These are phyloP conservation scores for Neurospora sp. DNA, from an alignment of 495 filamentous ascomycete species.

Conservation along the genomic window DNA sequence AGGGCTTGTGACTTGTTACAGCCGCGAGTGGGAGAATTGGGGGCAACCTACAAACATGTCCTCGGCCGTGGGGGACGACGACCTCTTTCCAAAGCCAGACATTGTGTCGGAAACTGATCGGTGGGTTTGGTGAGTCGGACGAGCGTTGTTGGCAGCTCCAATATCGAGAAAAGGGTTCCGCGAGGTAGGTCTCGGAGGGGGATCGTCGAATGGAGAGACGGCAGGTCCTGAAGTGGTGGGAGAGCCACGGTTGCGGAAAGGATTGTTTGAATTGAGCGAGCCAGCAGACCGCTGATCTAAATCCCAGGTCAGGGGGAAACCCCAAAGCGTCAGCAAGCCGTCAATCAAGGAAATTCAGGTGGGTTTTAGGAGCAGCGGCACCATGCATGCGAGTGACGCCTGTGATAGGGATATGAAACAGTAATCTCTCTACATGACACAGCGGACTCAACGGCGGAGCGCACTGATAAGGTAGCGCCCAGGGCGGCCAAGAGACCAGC, in stretches of 20 bases:
- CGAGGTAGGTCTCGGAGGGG: conserved; percentile 62
- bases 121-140: conserved; percentile 32
- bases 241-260: conserved; percentile 87
- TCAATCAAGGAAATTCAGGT: conserved; percentile 6
- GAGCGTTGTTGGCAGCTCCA: conserved; percentile 38
- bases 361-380: conserved; percentile 19
- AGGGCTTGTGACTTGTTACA: not conserved
- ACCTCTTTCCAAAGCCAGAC: conserved; percentile 43
- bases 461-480: conserved; percentile 14
- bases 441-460: conserved; percentile 27
- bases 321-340: conserved; percentile 23
- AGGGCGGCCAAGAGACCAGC: conserved; percentile 1
- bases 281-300: conserved; percentile 39
- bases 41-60: conserved; percentile 80
- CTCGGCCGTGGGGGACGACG: conserved; percentile 52
- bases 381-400: conserved; percentile 35
- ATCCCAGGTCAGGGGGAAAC: conserved; percentile 19
- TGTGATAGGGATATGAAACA: conserved; percentile 40
- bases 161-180: conserved; percentile 87
- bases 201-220: conserved; percentile 43
- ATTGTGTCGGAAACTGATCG: conserved; percentile 40
- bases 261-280: conserved; percentile 80
- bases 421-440: conserved; percentile 42
- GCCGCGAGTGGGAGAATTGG: not conserved
- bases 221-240: conserved; percentile 38